Base-by-base conservation (phyloP, 208 protist genomes). In the Crithidia expoeki region DNA sequence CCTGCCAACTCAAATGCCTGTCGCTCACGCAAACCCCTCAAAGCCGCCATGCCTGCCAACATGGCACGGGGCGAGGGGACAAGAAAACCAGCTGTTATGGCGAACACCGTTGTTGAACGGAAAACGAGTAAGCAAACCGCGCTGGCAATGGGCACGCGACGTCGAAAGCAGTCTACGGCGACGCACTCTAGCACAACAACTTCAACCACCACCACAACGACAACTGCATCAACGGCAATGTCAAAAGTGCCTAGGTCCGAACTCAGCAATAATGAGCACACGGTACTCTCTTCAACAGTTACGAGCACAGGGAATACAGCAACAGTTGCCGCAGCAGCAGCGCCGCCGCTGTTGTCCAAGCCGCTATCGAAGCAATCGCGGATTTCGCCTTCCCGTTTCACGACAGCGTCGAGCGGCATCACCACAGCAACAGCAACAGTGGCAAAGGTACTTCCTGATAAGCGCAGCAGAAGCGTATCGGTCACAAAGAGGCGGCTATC, bases 391-490 rank as follows among this genome's bases (percentile, higher is more conserved):
- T 27, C 53, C 1, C 28, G 51, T 14, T 14, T 36, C 11, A 59
- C 53, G 3, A 19, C 53, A 1, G 27, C 19, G 16, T 12, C 33
- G 33, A 58, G 52, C 52, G 12, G 36, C 36, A n/a, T 9, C 16
- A 17, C 16, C 42, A 17, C 42, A 9, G 42, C 16, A 17, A 4
- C 42, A 21, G 14, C 42, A 6, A 10, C n/a, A n/a, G 2, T 34
- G 33, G 11, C 28, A 30, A 36, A 17, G 21, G 28, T 28, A 28
- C n/a, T n/a, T 0, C 23, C 28, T 7, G 44, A 64, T 2, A 2
- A 23, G 2, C 58, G 58, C 3, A 64, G 58, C 17, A 21, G 58
- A 2, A 66, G 46, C 46, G 42, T 66, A 2, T 66, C 60, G 19
- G 30, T 55, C 1, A 14, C 46, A 0, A 52, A 55, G 60, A 52